Evolutionary conservation across 345 rosid genomes (phyloP).

Genomic region (Arabis hirsuta): DNA sequence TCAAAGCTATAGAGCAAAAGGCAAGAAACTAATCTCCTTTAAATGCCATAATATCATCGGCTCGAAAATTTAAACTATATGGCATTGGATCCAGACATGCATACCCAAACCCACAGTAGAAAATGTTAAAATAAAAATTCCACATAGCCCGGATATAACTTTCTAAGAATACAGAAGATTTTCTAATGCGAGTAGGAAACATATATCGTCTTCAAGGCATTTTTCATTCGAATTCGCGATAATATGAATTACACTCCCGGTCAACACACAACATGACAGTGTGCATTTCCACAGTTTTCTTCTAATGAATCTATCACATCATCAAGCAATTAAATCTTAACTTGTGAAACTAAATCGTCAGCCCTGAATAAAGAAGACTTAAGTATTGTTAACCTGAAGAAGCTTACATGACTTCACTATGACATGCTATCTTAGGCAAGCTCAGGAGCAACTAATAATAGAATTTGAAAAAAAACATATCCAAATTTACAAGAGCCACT

Average conservation of each 20-base stretch:
- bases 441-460: constrained; percentile 27
- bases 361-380: not conserved
- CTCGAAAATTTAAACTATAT: constrained; percentile 4
- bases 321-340: not conserved
- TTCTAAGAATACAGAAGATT: not conserved
- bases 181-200: not conserved
- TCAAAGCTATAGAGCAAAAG: constrained; percentile 1
- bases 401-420: constrained; percentile 1
- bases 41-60: not conserved
- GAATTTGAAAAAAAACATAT: constrained; percentile 17
- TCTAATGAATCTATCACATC: not conserved
- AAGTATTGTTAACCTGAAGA: not conserved
- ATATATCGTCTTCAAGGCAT: not conserved
- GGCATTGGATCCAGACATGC: constrained; percentile 1
- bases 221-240: not conserved
- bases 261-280: constrained; percentile 2
- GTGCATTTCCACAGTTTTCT: too few relatives aligned
- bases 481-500: not conserved
- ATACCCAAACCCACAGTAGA: not conserved
- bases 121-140: not conserved
- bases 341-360: not conserved
- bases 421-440: constrained; percentile 24
- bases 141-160: not conserved
- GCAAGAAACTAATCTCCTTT: constrained; percentile 6
- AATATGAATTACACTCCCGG: constrained; percentile 6